Base-by-base conservation (phyloP, 2,329 filamentous ascomycete species). In the Septoria linicola region DNA sequence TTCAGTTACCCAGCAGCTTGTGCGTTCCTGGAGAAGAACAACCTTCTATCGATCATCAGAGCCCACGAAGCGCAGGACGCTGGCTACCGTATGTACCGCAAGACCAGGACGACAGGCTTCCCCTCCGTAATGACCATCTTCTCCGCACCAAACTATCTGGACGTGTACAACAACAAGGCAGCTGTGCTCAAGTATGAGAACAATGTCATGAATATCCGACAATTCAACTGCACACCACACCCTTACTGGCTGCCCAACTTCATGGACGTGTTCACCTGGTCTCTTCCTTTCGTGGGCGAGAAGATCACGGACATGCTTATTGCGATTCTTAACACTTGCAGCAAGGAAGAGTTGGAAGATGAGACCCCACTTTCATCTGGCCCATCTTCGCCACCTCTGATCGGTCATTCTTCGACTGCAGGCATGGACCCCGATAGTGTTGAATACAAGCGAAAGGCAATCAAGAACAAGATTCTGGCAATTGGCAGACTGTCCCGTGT, bases 251-350 rank as follows among this genome's bases (percentile, higher is more conserved):
- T 99, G 41, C 93, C 93, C 49, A 99, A 99, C 77, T 99, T 99
- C 70, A 99, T 99, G 93, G 93, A 99, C 67, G 93, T 99, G 58
- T 99, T 99, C 70, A 99, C 93, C n/a, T 99, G 93, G 93, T 99
- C 93, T 27, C 79, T 99, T 54, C 93, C 93, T 0, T 99, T 99
- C 73, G 93, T 99, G 19, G 92, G 93, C 57, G 93, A 99, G 73
- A 99, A 99, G 80, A 76, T 99, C 67, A 97, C 93, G 14, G 93
- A 99, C 67, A 99, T 99, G 93, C 83, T 99, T 60, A 96, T 99
- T 68, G 92, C 91, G 35, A 99, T 99, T 66, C 79, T 99, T 63
- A 96, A 95, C 77, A 97, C 89, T 14, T 97, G 91, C 77, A 96
- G 93, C n/a, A 95, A 99, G 74, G 93, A 99, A 66, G 75, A 99